Percentiles rank a stretch among this genome's conserved stretches.
Conservation (phyloP, 106 monocot genomes). For the Dendrobium huoshanense region DNA sequence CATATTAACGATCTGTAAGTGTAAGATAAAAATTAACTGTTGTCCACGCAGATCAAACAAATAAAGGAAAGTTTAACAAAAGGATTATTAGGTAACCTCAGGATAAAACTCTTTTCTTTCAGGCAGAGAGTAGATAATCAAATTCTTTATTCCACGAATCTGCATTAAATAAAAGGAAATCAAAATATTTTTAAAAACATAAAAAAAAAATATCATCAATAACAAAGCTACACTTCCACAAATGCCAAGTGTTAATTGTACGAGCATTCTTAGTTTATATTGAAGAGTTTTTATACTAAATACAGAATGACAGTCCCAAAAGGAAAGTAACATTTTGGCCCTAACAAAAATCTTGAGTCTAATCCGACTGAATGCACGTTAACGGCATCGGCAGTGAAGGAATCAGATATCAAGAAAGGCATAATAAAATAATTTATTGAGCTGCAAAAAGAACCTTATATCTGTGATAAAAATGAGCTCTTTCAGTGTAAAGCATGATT, state of each 20-base stretch:
- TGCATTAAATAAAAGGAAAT: constrained; percentile 23
- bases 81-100: constrained; percentile 35
- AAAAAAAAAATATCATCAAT: background rate
- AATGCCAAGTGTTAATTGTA: too few species aligned
- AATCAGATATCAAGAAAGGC: background rate
- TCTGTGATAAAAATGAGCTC: constrained; percentile 96
- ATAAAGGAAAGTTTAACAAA: background rate
- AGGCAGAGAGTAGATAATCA: constrained; percentile 78
- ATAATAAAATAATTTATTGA: background rate
- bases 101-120: constrained; percentile 91
- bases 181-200: background rate
- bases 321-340: background rate
- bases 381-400: background rate
- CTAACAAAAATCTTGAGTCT: background rate
- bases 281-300: background rate
- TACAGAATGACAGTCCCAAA: background rate
- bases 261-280: too few species aligned
- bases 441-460: constrained; percentile 57
- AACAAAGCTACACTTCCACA: background rate
- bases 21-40: background rate
- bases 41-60: background rate
- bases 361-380: background rate
- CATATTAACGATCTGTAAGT: constrained; percentile 55
- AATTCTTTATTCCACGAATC: constrained; percentile 81
- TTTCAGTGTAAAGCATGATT: constrained; percentile 96